A percentile compares a stretch with the other conserved stretches of the same genome.
Conservation (phyloP, 345 rosid genomes). For the Erysimum cheiranthoides region DNA sequence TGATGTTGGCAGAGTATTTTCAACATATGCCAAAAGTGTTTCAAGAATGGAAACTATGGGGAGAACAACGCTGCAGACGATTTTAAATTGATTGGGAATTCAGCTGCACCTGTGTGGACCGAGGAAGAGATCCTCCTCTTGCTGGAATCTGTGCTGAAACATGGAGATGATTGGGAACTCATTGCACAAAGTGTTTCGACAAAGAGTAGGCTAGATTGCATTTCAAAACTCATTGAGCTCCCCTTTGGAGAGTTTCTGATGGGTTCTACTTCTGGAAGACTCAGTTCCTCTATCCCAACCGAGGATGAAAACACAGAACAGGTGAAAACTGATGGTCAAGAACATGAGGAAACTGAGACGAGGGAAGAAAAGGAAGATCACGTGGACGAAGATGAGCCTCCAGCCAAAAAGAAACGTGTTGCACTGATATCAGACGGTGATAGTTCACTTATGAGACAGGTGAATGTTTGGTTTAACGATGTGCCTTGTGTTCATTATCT, state of each 20-base stretch:
- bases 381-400: slow-evolving; percentile 57
- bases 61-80: slow-evolving; percentile 64
- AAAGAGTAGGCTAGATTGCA: slow-evolving; percentile 80
- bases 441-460: slow-evolving; percentile 84
- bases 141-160: slow-evolving; percentile 77
- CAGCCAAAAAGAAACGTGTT: slow-evolving; percentile 58
- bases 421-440: slow-evolving; percentile 53
- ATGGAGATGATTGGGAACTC: slow-evolving; percentile 94
- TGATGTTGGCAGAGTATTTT: slow-evolving; percentile 53
- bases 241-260: slow-evolving; percentile 81
- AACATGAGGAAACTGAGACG: slow-evolving; percentile 43
- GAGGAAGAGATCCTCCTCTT: slow-evolving; percentile 84
- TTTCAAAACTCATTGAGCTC: slow-evolving; percentile 82
- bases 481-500: slow-evolving; percentile 22
- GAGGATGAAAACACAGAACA: slow-evolving; percentile 43
- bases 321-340: slow-evolving; percentile 46
- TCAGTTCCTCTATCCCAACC: slow-evolving; percentile 33
- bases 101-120: slow-evolving; percentile 66
- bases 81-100: slow-evolving; percentile 55
- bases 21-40: slow-evolving; percentile 69
- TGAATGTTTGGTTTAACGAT: slow-evolving; percentile 25
- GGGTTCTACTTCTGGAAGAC: slow-evolving; percentile 55
- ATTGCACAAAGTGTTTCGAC: slow-evolving; percentile 77
- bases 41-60: slow-evolving; percentile 60
- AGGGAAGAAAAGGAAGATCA: slow-evolving; percentile 53